A percentile compares a stretch with the other conserved stretches of the same genome.
Evolutionary conservation across 306 rosid genomes (phyloP).

Genomic region (Senna tora): DNA sequence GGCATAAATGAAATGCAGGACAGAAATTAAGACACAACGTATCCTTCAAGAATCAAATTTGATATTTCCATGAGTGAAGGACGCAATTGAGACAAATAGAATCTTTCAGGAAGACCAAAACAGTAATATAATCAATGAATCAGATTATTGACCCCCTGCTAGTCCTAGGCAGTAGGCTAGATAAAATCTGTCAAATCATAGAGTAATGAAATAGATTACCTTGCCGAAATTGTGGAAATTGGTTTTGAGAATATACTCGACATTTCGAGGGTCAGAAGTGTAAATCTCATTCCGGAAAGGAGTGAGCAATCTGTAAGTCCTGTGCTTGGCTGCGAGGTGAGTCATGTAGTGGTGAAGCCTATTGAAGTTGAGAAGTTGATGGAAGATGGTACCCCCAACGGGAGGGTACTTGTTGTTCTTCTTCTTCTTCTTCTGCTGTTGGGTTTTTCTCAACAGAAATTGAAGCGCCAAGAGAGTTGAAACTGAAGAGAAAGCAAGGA

Average conservation of each 20-base stretch:
- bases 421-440: too few relatives aligned
- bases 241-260: slow-evolving; percentile 84
- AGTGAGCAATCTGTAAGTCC: slow-evolving; percentile 69
- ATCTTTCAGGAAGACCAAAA: too few relatives aligned
- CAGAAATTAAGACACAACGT: too few relatives aligned
- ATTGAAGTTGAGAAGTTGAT: slow-evolving; percentile 72
- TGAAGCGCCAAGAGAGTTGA: slow-evolving; percentile 38
- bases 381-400: slow-evolving; percentile 67
- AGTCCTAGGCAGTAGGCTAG: too few relatives aligned
- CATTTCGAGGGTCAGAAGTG: slow-evolving; percentile 72
- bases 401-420: slow-evolving; percentile 59
- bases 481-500: slow-evolving; percentile 40
- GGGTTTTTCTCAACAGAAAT: slow-evolving; percentile 36
- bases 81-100: too few relatives aligned
- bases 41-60: too few relatives aligned
- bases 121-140: too few relatives aligned
- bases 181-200: too few relatives aligned
- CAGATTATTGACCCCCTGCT: too few relatives aligned
- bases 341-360: slow-evolving; percentile 82
- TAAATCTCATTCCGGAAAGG: slow-evolving; percentile 68
- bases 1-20: too few relatives aligned
- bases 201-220: too few relatives aligned
- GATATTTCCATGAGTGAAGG: too few relatives aligned
- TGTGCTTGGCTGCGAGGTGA: slow-evolving; percentile 67
- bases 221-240: slow-evolving; percentile 82